Conservation (phyloP, 345 rosid genomes). For the Iberis pinnata region DNA sequence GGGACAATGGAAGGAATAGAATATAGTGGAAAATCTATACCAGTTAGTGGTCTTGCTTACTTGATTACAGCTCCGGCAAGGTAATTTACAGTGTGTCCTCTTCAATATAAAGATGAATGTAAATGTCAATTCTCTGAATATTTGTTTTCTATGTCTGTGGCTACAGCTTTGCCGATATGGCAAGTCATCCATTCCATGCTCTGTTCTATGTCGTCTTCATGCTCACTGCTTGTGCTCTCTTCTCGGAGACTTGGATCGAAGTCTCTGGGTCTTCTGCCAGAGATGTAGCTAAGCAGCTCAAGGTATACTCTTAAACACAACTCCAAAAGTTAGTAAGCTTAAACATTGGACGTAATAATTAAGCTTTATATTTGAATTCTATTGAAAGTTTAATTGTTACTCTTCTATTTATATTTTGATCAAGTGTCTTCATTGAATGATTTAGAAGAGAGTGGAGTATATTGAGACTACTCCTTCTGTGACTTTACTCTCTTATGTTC, state of each 20-base stretch:
- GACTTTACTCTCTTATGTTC: constrained; percentile 51
- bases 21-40: constrained; percentile 69
- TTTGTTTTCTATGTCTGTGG: neutral
- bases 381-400: constrained; percentile 85
- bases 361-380: too few species aligned
- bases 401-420: constrained; percentile 62
- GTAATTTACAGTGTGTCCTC: constrained; percentile 33
- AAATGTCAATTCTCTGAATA: constrained; percentile 27
- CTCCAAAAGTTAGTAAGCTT: too few species aligned
- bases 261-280: constrained; percentile 82
- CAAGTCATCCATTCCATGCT: constrained; percentile 89
- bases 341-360: too few species aligned
- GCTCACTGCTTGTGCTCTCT: constrained; percentile 76
- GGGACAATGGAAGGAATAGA: constrained; percentile 85
- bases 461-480: constrained; percentile 93
- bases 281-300: constrained; percentile 85
- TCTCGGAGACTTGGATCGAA: constrained; percentile 90
- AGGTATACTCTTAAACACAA: constrained; percentile 85
- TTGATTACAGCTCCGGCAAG: constrained; percentile 81
- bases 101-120: too few species aligned
- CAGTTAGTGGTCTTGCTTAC: constrained; percentile 79
- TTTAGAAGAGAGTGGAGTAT: constrained; percentile 92
- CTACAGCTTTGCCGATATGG: constrained; percentile 83
- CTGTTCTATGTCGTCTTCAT: constrained; percentile 70
- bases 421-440: constrained; percentile 90